Percentiles rank a stretch among this genome's conserved stretches.
phyloP scores from a whole-genome alignment of 2,329 filamentous ascomycete genomes.

The Camillea tinctor region DNA sequence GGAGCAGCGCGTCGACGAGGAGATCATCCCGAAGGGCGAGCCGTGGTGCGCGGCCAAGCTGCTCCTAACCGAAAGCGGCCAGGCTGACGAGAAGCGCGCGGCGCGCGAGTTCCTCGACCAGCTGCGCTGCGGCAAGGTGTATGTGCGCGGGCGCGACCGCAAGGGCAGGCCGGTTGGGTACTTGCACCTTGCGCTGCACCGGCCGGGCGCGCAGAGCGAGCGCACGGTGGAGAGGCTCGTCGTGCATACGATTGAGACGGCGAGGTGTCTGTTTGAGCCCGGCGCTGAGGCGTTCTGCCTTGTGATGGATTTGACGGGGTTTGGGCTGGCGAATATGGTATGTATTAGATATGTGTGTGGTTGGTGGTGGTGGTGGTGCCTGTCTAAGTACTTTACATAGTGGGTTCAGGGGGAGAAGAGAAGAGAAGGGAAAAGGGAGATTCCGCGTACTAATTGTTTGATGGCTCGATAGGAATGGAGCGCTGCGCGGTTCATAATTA shows the following conservation, averaged over 20 bases:
- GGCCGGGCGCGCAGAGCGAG: conserved; percentile 73
- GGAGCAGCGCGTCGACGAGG: conserved; percentile 85
- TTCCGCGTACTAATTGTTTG: conserved; percentile 4
- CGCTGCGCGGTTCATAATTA: conserved; percentile 97
- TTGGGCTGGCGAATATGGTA: conserved; percentile 89
- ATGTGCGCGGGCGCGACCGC: conserved; percentile 80
- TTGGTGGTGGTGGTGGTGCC: too few species aligned
- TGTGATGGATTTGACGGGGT: conserved; percentile 90
- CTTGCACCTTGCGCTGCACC: conserved; percentile 79
- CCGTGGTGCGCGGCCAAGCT: conserved; percentile 47
- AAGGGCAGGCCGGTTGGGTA: conserved; percentile 79
- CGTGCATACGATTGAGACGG: conserved; percentile 88
- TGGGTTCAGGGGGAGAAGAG: too few species aligned
- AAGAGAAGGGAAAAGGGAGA: too few species aligned
- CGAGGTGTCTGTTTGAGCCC: conserved; percentile 71
- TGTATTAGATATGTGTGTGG: conserved; percentile 22
- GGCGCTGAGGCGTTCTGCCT: conserved; percentile 87
- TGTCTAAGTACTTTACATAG: too few species aligned
- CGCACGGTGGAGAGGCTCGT: conserved; percentile 80
- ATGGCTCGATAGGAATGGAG: conserved; percentile 67
- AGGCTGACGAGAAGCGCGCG: conserved; percentile 60
- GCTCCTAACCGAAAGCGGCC: conserved; percentile 35
- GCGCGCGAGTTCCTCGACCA: conserved; percentile 77
- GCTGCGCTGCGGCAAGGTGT: conserved; percentile 84
- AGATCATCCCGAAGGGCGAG: conserved; percentile 78